Evolutionary conservation across 495 filamentous ascomycete species (phyloP), one percentile per base, ranked within the genome.

Genomic region (Podospora australis): DNA sequence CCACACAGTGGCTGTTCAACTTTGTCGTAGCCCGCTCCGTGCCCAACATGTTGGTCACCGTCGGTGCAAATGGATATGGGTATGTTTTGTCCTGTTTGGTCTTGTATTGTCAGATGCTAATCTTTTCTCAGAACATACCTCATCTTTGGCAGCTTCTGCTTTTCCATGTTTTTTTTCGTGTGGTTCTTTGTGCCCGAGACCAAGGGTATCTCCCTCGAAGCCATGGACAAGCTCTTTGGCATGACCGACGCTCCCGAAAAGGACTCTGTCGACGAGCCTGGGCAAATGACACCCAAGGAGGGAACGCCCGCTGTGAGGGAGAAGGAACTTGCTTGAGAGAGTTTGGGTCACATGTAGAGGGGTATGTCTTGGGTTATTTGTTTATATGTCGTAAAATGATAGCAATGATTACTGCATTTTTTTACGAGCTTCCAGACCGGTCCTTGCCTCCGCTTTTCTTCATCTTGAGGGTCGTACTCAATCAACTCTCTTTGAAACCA

Each of bases 141-240:
- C 39, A 73, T 77, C 48, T 75, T 73, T 48, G 78, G 78, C 24
- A 68, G 65, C 48, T 87, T 86, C 66, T 84, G 83, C 60, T 75
- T 83, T 56, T 65, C 65, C 25, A 87, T 86, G 79, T 71, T 75
- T 46, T 56, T 80, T 50, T 86, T 84, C 49, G 81, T 83, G 9
- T 83, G 75, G 73, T 84, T 88, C 69, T 81, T 83, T 45, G 74
- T 87, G 30, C 83, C 82, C 1, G 83, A 88, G 65, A 88, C 84
- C 1, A 88, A 87, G 69, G 84, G 56, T 6, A 46, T 66, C 32
- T 64, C 68, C 20, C 64, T 70, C 29, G 68, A 70, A 54, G 35
- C 50, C 7, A 69, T 69, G 68, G 66, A 69, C 39, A 29, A 50
- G 21, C 49, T 69, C 36, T 70, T 69, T 49, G 60, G 67, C 23